Conservation (phyloP, 495 filamentous ascomycete species). For the Thermothielavioides terrestris region DNA sequence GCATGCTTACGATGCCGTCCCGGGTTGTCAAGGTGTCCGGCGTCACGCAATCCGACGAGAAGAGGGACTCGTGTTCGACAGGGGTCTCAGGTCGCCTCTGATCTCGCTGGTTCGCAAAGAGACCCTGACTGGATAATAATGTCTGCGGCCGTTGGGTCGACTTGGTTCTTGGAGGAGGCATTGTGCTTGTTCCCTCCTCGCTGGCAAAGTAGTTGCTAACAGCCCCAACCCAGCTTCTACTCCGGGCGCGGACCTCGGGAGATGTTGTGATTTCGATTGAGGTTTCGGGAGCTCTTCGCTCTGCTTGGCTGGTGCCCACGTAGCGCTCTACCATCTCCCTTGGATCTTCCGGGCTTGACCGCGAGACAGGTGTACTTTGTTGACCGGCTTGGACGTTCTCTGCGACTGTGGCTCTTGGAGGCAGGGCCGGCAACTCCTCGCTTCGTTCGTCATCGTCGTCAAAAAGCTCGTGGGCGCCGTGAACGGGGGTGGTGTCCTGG, state of each 20-base stretch:
- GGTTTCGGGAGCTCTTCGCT: background rate
- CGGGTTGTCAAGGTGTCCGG: background rate
- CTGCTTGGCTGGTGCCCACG: background rate
- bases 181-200: background rate
- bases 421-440: background rate
- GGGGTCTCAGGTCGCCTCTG: conserved; percentile 14
- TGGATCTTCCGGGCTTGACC: background rate
- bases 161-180: too few relatives aligned
- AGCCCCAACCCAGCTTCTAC: background rate
- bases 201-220: conserved; percentile 3
- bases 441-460: conserved; percentile 18
- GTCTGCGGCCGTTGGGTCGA: too few relatives aligned
- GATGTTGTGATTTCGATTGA: background rate
- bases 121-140: background rate
- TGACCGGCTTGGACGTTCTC: background rate
- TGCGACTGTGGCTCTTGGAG: background rate
- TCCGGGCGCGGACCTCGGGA: background rate
- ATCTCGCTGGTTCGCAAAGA: background rate
- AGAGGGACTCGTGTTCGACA: background rate
- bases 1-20: background rate
- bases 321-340: background rate
- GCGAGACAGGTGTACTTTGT: background rate
- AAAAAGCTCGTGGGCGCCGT: conserved; percentile 19
- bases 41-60: conserved; percentile 1
- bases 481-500: conserved; percentile 17